A percentile compares a stretch with the other conserved stretches of the same genome.
These are phyloP conservation scores for Comarum palustre DNA, from an alignment of 306 rosid species.

Conservation along the genomic window DNA sequence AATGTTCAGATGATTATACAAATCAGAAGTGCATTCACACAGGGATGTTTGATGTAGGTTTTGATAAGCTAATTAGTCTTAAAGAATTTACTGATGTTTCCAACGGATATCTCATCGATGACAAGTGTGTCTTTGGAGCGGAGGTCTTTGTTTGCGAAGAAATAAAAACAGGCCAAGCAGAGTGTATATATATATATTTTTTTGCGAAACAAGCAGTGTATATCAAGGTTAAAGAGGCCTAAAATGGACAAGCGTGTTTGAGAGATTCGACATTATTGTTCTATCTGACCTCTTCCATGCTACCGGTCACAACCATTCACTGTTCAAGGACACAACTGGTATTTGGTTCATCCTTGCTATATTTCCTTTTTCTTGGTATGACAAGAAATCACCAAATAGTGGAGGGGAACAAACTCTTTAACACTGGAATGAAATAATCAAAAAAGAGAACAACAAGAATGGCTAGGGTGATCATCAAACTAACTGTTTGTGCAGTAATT, in stretches of 20 bases:
- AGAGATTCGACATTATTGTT: conserved; percentile 34
- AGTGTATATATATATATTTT: too few species aligned
- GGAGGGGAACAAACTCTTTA: neutral
- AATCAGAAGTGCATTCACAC: neutral
- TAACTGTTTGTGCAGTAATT: too few species aligned
- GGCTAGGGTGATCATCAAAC: neutral
- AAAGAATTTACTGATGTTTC: neutral
- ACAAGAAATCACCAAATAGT: neutral
- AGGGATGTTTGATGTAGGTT: neutral
- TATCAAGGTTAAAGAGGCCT: conserved; percentile 34
- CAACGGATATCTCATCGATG: neutral
- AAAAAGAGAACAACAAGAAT: neutral
- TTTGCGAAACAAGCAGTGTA: too few species aligned
- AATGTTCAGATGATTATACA: neutral
- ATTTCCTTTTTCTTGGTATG: neutral
- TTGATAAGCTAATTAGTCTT: neutral
- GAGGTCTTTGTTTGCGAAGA: conserved; percentile 47
- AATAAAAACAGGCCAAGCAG: conserved; percentile 34
- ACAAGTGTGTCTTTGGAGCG: conserved; percentile 34
- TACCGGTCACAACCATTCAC: neutral
- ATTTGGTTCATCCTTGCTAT: neutral
- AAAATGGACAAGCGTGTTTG: conserved; percentile 27
- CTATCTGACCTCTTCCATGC: conserved; percentile 26
- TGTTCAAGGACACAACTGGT: neutral
- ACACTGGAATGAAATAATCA: neutral